Conservation (phyloP, 2,329 filamentous ascomycete species). For the Colletotrichum coccodes region DNA sequence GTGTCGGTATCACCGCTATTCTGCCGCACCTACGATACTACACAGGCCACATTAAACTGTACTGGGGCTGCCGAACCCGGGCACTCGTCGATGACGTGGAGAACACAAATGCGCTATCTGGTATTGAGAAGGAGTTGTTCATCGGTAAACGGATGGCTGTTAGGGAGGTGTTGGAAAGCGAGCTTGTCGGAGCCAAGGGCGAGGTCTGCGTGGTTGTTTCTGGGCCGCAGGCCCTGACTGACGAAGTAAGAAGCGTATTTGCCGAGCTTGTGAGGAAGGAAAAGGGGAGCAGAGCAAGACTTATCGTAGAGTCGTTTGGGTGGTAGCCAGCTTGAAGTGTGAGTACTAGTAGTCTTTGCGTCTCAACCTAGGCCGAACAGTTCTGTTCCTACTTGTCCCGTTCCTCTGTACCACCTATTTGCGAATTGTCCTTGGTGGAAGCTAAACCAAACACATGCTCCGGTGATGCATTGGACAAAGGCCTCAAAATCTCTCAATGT, state of each 20-base stretch:
- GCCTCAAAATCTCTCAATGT: too few species aligned
- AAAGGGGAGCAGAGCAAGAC: neutral
- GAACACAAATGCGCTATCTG: neutral
- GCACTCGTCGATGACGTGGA: conserved; percentile 11
- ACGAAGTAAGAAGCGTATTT: conserved; percentile 28
- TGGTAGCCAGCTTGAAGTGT: neutral
- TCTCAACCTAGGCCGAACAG: neutral
- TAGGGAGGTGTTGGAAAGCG: neutral
- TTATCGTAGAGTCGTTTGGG: neutral
- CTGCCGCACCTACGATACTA: conserved; percentile 32
- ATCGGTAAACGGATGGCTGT: neutral
- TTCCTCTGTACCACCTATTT: too few species aligned
- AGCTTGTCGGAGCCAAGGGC: neutral
- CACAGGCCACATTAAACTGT: neutral
- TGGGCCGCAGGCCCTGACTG: conserved; percentile 25
- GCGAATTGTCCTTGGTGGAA: too few species aligned
- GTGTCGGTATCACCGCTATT: conserved; percentile 43
- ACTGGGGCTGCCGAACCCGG: conserved; percentile 7
- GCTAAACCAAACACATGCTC: too few species aligned
- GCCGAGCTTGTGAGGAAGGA: neutral
- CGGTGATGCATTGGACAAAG: too few species aligned
- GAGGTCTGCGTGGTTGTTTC: conserved; percentile 28
- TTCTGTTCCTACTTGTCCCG: too few species aligned
- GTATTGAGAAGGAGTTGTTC: conserved; percentile 7
- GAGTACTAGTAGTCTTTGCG: neutral